Evolutionary conservation across 805 yeast genomes (phyloP).

Genomic region (Metschnikowia amazonensis): DNA sequence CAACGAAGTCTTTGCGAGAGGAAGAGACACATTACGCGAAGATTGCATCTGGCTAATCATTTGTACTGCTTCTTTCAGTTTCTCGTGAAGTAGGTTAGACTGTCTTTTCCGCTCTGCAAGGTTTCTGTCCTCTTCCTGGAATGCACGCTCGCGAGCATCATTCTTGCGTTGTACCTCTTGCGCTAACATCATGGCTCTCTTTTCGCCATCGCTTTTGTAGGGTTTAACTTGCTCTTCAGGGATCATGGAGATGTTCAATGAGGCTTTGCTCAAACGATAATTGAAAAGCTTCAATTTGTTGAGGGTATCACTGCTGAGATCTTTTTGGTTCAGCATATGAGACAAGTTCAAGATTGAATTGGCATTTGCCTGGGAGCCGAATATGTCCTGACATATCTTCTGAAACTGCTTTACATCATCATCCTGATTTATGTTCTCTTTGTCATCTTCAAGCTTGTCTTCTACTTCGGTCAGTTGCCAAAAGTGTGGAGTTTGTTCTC

Average conservation of each 20-base stretch:
- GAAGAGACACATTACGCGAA: slow-evolving; percentile 13
- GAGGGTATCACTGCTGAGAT: slow-evolving; percentile 11
- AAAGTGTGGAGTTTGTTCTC: slow-evolving; percentile 18
- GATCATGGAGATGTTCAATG: slow-evolving; percentile 9
- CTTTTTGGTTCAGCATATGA: slow-evolving; percentile 3
- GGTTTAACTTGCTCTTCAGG: not conserved
- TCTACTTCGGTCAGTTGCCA: slow-evolving; percentile 13
- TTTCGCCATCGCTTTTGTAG: slow-evolving; percentile 4
- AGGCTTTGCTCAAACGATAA: slow-evolving; percentile 13
- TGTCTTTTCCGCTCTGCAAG: slow-evolving; percentile 21
- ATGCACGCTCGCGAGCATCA: slow-evolving; percentile 10
- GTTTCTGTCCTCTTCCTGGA: slow-evolving; percentile 6
- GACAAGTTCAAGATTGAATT: slow-evolving; percentile 9
- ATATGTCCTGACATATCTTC: slow-evolving; percentile 30
- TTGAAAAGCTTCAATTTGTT: slow-evolving; percentile 12
- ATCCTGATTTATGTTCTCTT: slow-evolving; percentile 16
- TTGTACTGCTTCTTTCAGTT: slow-evolving; percentile 30
- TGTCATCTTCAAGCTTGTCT: slow-evolving; percentile 15
- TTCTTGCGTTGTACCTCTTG: slow-evolving; percentile 18
- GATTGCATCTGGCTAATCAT: slow-evolving; percentile 18
- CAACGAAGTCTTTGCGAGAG: slow-evolving; percentile 23
- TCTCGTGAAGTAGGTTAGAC: slow-evolving; percentile 22
- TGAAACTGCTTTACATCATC: slow-evolving; percentile 30
- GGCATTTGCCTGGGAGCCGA: slow-evolving; percentile 21
- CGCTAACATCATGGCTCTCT: slow-evolving; percentile 22